These are phyloP conservation scores for Lactarius tabidus DNA, from an alignment of 768 basidiomycete species.

Conservation along the genomic window DNA sequence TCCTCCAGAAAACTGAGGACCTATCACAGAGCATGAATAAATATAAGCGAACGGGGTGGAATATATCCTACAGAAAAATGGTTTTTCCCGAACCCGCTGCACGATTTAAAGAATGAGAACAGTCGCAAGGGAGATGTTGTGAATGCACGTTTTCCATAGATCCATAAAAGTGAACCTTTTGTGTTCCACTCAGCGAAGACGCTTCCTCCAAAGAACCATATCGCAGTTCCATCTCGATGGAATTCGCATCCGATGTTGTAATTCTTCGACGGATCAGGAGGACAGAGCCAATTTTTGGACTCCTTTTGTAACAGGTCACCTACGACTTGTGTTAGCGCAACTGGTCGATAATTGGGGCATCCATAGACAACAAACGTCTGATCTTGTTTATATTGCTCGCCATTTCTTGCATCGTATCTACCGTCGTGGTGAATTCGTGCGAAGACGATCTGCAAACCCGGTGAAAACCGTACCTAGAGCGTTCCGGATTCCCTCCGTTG, in stretches of 20 bases:
- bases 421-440: background rate
- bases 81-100: conserved; percentile 9
- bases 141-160: conserved; percentile 10
- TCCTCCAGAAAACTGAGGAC: background rate
- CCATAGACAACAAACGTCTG: background rate
- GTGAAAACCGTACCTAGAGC: background rate
- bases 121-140: background rate
- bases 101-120: background rate
- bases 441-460: background rate
- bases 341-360: background rate
- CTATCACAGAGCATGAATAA: background rate
- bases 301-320: background rate
- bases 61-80: background rate
- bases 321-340: background rate
- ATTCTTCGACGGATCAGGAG: conserved; percentile 10
- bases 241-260: background rate
- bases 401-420: conserved; percentile 4
- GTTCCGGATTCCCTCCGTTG: background rate
- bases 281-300: conserved; percentile 1
- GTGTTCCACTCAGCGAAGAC: background rate
- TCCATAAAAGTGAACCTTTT: conserved; percentile 1
- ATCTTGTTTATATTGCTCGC: background rate
- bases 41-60: background rate
- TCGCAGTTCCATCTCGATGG: background rate
- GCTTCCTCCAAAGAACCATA: background rate